A percentile compares a stretch with the other conserved stretches of the same genome.
phyloP scores from a whole-genome alignment of 176 grass and related monocot species.

The Guadua angustifolia region DNA sequence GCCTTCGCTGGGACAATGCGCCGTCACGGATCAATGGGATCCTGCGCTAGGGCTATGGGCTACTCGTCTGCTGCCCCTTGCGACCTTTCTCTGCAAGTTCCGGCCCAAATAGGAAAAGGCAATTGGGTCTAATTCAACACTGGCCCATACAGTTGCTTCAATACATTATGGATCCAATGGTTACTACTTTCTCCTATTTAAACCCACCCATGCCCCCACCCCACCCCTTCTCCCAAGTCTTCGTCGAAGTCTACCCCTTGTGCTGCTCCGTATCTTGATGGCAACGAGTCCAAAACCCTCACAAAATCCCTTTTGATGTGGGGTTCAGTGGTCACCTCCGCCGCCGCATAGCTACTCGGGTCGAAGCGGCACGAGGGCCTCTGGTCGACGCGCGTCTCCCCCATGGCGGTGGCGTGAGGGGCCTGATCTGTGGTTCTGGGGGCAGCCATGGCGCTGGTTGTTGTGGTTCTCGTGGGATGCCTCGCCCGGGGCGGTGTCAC shows the following conservation, averaged over 20 bases:
- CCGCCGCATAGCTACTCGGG: constrained; percentile 28
- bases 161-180: constrained; percentile 27
- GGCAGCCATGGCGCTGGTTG: constrained; percentile 24
- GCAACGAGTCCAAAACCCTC: constrained; percentile 30
- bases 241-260: constrained; percentile 51
- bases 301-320: constrained; percentile 36
- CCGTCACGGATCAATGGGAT: no score
- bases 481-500: constrained; percentile 15
- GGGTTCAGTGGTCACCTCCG: not conserved
- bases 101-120: no score
- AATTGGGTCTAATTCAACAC: not conserved
- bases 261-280: constrained; percentile 47
- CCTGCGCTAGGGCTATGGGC: no score
- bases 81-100: no score
- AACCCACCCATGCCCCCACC: not conserved
- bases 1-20: no score
- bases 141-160: not conserved
- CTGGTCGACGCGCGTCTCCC: constrained; percentile 24
- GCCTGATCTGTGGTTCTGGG: constrained; percentile 46
- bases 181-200: not conserved
- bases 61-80: no score
- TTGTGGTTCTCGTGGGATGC: constrained; percentile 39
- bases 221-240: constrained; percentile 10
- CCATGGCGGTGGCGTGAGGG: constrained; percentile 38
- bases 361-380: constrained; percentile 27